These are phyloP conservation scores for Fusarium paranaense DNA, from an alignment of 2,329 filamentous ascomycete genomes.

Conservation along the genomic window DNA sequence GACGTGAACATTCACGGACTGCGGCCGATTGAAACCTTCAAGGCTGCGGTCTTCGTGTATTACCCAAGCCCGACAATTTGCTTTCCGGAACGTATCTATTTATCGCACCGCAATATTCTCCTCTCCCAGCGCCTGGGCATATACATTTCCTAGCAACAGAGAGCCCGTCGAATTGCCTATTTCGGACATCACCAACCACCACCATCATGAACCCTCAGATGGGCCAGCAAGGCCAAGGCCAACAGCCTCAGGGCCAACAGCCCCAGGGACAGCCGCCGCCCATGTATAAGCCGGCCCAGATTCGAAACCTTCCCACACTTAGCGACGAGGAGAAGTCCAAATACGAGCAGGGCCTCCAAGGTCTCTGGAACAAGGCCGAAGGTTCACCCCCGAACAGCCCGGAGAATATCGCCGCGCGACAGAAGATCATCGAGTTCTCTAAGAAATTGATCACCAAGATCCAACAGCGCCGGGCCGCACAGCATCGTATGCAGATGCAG, in stretches of 20 bases:
- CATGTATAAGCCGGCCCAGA: conserved; percentile 65
- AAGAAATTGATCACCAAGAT: conserved; percentile 67
- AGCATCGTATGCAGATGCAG: conserved; percentile 49
- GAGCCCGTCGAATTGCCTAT: neutral
- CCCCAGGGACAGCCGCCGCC: conserved; percentile 46
- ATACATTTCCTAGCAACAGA: neutral
- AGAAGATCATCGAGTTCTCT: conserved; percentile 71
- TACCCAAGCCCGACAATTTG: neutral
- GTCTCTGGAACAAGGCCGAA: conserved; percentile 66
- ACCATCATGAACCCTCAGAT: conserved; percentile 42
- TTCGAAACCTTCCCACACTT: conserved; percentile 62
- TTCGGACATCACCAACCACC: neutral
- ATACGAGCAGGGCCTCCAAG: conserved; percentile 67
- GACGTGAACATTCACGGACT: conserved; percentile 24
- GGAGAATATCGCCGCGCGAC: conserved; percentile 63
- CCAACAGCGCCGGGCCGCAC: conserved; percentile 52
- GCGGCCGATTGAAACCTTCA: conserved; percentile 13
- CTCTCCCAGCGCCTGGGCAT: neutral
- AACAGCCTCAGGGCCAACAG: conserved; percentile 39
- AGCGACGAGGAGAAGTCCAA: conserved; percentile 67
- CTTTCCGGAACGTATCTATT: neutral
- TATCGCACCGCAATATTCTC: neutral
- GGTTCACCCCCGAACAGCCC: conserved; percentile 59
- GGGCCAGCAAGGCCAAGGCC: conserved; percentile 41
- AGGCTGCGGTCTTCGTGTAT: conserved; percentile 8